Percentiles rank a stretch among this genome's conserved stretches.
Conservation (phyloP, 1,139 yeast species). For the Diutina ranongensis region DNA sequence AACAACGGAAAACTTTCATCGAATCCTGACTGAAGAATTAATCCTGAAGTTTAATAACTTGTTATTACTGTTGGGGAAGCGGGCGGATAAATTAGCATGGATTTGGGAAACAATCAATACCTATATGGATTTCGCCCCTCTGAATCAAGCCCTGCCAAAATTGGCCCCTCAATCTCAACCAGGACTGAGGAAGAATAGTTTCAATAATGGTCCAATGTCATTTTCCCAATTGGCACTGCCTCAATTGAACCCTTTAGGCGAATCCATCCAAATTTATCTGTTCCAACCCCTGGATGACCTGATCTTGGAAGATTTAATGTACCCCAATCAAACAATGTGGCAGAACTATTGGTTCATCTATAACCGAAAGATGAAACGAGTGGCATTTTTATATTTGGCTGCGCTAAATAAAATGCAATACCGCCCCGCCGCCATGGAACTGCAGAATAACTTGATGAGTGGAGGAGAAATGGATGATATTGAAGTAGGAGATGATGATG, state of each 20-base stretch:
- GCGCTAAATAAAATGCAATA: conserved; percentile 34
- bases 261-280: conserved; percentile 42
- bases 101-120: conserved; percentile 85
- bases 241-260: not conserved
- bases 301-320: conserved; percentile 51
- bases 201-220: conserved; percentile 7
- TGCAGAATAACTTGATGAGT: conserved; percentile 10
- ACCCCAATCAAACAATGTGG: conserved; percentile 77
- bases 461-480: conserved; percentile 12
- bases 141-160: conserved; percentile 5
- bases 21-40: conserved; percentile 38
- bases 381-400: conserved; percentile 61
- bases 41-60: conserved; percentile 71
- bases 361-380: conserved; percentile 84
- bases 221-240: not conserved
- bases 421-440: not conserved
- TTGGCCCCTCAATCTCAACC: conserved; percentile 11
- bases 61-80: conserved; percentile 67
- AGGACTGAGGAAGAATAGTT: conserved; percentile 18
- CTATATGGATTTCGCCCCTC: conserved; percentile 59
- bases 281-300: conserved; percentile 74
- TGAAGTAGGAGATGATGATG: conserved; percentile 18
- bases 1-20: conserved; percentile 51
- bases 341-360: conserved; percentile 86
- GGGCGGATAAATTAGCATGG: conserved; percentile 40